Evolutionary conservation across 2,329 filamentous ascomycete species (phyloP).

Genomic region (Aspergillus sp.): DNA sequence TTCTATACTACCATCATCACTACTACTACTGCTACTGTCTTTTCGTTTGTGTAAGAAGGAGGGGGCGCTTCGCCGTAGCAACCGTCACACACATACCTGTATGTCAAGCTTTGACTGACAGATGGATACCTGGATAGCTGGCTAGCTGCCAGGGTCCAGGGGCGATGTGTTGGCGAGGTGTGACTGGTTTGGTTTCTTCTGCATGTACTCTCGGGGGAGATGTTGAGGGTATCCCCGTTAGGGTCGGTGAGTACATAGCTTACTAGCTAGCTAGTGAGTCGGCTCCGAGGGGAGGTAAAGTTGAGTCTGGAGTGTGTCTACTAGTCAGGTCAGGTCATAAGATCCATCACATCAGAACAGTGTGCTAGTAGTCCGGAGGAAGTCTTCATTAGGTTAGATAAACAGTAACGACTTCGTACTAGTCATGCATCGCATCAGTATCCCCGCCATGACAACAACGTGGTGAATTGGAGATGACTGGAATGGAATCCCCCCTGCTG

Average conservation of each 20-base stretch:
- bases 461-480: neutral
- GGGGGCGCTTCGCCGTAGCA: neutral
- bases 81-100: neutral
- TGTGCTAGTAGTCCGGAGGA: too few relatives aligned
- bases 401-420: neutral
- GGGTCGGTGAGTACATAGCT: too few relatives aligned
- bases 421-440: neutral
- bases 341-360: too few relatives aligned
- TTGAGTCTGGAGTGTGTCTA: too few relatives aligned
- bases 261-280: too few relatives aligned
- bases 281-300: too few relatives aligned
- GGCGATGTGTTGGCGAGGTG: constrained; percentile 13
- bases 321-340: too few relatives aligned
- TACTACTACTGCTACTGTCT: too few relatives aligned
- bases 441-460: neutral
- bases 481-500: neutral
- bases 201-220: neutral
- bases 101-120: constrained; percentile 10
- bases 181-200: constrained; percentile 10
- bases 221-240: neutral
- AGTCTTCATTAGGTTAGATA: neutral
- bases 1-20: too few relatives aligned
- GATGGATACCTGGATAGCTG: too few relatives aligned
- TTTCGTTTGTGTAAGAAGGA: too few relatives aligned
- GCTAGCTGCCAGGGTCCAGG: constrained; percentile 4